Evolutionary conservation across 2,329 filamentous ascomycete species (phyloP).

Genomic region (Phialocephala sp.): DNA sequence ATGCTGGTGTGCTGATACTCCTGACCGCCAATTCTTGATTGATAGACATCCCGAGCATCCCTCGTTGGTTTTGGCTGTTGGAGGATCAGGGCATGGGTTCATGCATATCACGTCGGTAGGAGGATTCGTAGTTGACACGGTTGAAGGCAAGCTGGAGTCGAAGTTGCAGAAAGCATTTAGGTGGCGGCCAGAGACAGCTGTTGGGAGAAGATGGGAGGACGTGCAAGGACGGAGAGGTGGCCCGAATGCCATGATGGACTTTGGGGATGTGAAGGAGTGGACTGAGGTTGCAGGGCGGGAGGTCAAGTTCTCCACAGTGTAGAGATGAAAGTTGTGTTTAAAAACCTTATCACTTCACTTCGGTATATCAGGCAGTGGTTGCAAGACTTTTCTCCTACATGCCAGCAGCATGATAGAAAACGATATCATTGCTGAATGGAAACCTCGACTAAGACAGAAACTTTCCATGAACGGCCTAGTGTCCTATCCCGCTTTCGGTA

Average conservation of each 20-base stretch:
- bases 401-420: no score
- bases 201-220: slow-evolving; percentile 52
- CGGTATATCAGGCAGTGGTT: no score
- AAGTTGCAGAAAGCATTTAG: slow-evolving; percentile 50
- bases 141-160: slow-evolving; percentile 52
- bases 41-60: slow-evolving; percentile 52
- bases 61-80: slow-evolving; percentile 53
- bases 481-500: no score
- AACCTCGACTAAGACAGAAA: no score
- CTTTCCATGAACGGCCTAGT: no score
- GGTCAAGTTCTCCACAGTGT: not conserved
- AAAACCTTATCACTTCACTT: no score
- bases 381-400: no score
- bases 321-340: not conserved
- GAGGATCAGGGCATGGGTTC: slow-evolving; percentile 58
- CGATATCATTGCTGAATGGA: no score
- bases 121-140: slow-evolving; percentile 53
- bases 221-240: slow-evolving; percentile 56
- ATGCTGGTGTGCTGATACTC: slow-evolving; percentile 63
- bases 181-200: slow-evolving; percentile 58
- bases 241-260: slow-evolving; percentile 54
- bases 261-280: slow-evolving; percentile 51
- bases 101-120: slow-evolving; percentile 58
- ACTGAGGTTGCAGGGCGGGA: slow-evolving; percentile 40
- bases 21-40: slow-evolving; percentile 59